phyloP scores from a whole-genome alignment of 352 stramenopile genomes.

The Pythium vanterpoolii region DNA sequence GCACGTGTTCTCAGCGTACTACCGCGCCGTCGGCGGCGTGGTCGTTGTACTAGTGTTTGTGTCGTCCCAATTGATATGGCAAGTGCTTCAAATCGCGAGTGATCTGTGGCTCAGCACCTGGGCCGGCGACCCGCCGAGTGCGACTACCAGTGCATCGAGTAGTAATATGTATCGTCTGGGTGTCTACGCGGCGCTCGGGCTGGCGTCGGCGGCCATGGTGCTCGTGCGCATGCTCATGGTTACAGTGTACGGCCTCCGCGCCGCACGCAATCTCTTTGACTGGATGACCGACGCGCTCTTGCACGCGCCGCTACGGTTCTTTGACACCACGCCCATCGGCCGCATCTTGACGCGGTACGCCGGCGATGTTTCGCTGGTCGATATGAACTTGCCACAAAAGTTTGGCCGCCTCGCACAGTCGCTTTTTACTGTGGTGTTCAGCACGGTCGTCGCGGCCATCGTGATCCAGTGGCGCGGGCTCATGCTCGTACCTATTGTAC shows the following conservation, averaged over 20 bases:
- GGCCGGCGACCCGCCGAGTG: conserved; percentile 46
- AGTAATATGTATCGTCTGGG: conserved; percentile 6
- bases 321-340: conserved; percentile 88
- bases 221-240: conserved; percentile 20
- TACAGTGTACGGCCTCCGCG: conserved; percentile 12
- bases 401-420: conserved; percentile 25
- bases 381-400: conserved; percentile 49
- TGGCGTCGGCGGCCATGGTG: conserved; percentile 14
- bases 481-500: conserved; percentile 59
- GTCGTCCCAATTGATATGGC: conserved; percentile 64
- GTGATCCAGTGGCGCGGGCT: conserved; percentile 71
- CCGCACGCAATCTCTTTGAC: conserved; percentile 72
- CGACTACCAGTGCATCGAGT: no score
- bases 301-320: conserved; percentile 86
- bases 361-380: conserved; percentile 81
- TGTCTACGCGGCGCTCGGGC: conserved; percentile 12
- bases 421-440: conserved; percentile 43
- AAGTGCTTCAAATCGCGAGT: conserved; percentile 73
- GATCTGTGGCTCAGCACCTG: conserved; percentile 92
- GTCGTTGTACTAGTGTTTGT: conserved; percentile 33
- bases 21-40: conserved; percentile 39
- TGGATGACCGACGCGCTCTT: conserved; percentile 81
- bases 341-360: conserved; percentile 89
- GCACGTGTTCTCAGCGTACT: conserved; percentile 35
- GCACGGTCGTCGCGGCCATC: conserved; percentile 49